Evolutionary conservation across 768 basidiomycete genomes (phyloP).

Genomic region (Mycena pura): DNA sequence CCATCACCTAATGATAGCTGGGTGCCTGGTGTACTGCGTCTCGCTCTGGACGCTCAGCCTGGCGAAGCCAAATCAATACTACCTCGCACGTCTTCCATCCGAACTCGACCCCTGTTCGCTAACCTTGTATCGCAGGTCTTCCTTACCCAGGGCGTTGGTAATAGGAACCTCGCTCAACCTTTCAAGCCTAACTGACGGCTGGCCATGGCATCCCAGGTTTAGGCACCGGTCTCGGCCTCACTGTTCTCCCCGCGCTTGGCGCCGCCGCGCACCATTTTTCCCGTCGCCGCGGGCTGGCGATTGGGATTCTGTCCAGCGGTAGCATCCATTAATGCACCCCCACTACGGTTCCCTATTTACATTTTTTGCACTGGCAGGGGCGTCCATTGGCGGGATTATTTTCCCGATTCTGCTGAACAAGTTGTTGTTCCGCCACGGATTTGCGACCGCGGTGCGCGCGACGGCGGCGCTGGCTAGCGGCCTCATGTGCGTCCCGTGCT

Average conservation of each 20-base stretch:
- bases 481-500: background rate
- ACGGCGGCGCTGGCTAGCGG: constrained; percentile 8
- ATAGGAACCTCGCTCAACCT: background rate
- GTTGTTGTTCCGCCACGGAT: constrained; percentile 7
- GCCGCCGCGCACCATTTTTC: constrained; percentile 14
- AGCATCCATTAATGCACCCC: no score
- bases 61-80: constrained; percentile 42
- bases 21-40: constrained; percentile 46
- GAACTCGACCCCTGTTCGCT: background rate
- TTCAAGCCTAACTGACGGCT: constrained; percentile 9
- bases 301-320: constrained; percentile 20
- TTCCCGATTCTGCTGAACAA: constrained; percentile 16
- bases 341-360: background rate
- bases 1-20: constrained; percentile 45
- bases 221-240: constrained; percentile 17
- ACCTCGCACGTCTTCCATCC: constrained; percentile 31
- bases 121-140: constrained; percentile 19
- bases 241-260: constrained; percentile 12
- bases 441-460: constrained; percentile 16
- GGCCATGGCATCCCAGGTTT: constrained; percentile 5
- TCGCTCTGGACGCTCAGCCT: constrained; percentile 49
- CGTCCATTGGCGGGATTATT: constrained; percentile 18
- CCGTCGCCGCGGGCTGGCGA: constrained; percentile 9
- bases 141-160: constrained; percentile 20
- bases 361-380: background rate